Evolutionary conservation across 805 yeast species (phyloP).

Genomic region (Monosporozyma unispora): DNA sequence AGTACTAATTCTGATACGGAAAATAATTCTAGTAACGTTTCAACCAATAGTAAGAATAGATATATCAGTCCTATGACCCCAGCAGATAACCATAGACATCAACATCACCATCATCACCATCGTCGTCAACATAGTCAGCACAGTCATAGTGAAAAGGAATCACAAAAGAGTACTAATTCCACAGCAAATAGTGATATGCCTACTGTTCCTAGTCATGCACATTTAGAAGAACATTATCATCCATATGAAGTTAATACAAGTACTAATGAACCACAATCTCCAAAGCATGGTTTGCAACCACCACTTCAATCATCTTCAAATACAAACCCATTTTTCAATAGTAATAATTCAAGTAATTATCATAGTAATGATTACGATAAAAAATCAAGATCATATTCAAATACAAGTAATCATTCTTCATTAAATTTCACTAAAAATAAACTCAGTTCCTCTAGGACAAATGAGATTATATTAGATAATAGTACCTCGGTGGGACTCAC

Average conservation of each 20-base stretch:
- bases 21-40: background rate
- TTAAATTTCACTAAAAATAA: background rate
- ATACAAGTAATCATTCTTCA: constrained; percentile 1
- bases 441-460: background rate
- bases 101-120: background rate
- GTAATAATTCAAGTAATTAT: background rate
- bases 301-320: background rate
- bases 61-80: constrained; percentile 6
- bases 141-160: constrained; percentile 4
- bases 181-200: background rate
- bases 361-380: background rate
- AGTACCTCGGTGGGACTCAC: background rate
- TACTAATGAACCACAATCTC: background rate
- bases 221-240: constrained; percentile 11
- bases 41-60: constrained; percentile 1
- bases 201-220: constrained; percentile 6
- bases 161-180: background rate
- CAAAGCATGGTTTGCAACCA: background rate
- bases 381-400: background rate
- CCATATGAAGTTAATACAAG: constrained; percentile 3
- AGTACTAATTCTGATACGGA: background rate
- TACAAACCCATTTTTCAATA: background rate
- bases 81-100: background rate
- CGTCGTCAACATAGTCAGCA: background rate
- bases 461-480: background rate